Conservation (phyloP, 371 early-diverging fungal genomes). For the Sporodiniella umbellata region DNA sequence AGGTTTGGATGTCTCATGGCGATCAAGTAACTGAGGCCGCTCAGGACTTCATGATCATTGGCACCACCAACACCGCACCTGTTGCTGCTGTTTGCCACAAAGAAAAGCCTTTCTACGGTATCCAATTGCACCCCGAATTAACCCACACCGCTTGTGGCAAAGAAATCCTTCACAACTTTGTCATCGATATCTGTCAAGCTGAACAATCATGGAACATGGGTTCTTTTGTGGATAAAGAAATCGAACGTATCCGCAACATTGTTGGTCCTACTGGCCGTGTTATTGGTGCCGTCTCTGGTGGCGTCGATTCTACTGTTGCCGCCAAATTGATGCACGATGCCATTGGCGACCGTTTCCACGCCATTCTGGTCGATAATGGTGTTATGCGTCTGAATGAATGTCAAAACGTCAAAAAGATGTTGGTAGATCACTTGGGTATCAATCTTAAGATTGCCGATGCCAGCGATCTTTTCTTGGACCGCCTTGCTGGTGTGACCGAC, state of each 20-base stretch:
- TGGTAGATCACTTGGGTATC: slow-evolving; percentile 89
- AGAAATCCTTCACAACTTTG: slow-evolving; percentile 88
- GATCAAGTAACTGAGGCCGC: slow-evolving; percentile 88
- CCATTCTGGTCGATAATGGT: slow-evolving; percentile 96
- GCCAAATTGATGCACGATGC: slow-evolving; percentile 95
- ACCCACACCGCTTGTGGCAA: slow-evolving; percentile 93
- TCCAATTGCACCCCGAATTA: slow-evolving; percentile 98
- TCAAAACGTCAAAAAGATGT: slow-evolving; percentile 72
- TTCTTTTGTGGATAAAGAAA: slow-evolving; percentile 94
- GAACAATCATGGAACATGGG: slow-evolving; percentile 93
- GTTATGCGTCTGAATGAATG: slow-evolving; percentile 98
- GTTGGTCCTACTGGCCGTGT: slow-evolving; percentile 93
- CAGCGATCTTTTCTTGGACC: slow-evolving; percentile 81
- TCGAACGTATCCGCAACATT: slow-evolving; percentile 85
- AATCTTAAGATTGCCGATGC: slow-evolving; percentile 94
- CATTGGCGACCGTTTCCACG: slow-evolving; percentile 98
- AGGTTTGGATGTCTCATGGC: slow-evolving; percentile 98
- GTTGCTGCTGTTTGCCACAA: slow-evolving; percentile 86
- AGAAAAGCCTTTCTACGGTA: slow-evolving; percentile 81
- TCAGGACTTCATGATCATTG: slow-evolving; percentile 81
- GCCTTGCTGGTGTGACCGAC: slow-evolving; percentile 88
- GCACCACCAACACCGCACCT: slow-evolving; percentile 83
- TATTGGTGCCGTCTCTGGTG: slow-evolving; percentile 95
- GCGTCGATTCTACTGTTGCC: slow-evolving; percentile 96
- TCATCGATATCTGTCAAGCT: slow-evolving; percentile 80